Conservation (phyloP, 768 basidiomycete species). For the Phylloporus rhodoxanthus region DNA sequence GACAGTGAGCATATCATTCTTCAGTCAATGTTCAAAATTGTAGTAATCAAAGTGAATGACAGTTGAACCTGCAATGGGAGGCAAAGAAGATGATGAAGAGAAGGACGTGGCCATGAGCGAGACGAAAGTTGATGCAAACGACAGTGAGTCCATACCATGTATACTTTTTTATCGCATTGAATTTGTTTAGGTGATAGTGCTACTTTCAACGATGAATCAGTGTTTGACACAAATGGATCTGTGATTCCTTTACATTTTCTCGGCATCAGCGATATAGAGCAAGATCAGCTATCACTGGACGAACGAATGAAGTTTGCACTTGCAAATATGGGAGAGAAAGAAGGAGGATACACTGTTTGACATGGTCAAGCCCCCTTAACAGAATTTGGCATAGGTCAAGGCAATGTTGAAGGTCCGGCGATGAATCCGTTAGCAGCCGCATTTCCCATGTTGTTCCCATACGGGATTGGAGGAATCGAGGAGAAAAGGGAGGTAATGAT, state of each 20-base stretch:
- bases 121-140: too few relatives aligned
- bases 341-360: not conserved
- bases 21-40: too few relatives aligned
- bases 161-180: too few relatives aligned
- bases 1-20: conserved; percentile 3
- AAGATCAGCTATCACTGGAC: not conserved
- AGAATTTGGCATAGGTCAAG: not conserved
- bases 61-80: too few relatives aligned
- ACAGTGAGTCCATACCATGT: too few relatives aligned
- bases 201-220: too few relatives aligned
- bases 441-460: conserved; percentile 4
- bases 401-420: too few relatives aligned
- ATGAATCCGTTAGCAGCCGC: not conserved
- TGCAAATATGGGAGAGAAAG: not conserved
- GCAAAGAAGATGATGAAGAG: too few relatives aligned
- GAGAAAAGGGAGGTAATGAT: conserved; percentile 10
- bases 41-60: too few relatives aligned
- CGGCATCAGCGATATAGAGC: not conserved
- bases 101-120: too few relatives aligned
- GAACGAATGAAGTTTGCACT: not conserved
- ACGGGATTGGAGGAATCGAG: conserved; percentile 34
- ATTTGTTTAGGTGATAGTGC: too few relatives aligned
- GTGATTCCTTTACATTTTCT: not conserved
- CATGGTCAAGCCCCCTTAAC: not conserved
- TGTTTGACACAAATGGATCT: conserved; percentile 9